Percentiles rank a stretch among this genome's conserved stretches.
These are phyloP conservation scores for Cladophialophora immunda DNA, from an alignment of 2,329 filamentous ascomycete species.

Conservation along the genomic window DNA sequence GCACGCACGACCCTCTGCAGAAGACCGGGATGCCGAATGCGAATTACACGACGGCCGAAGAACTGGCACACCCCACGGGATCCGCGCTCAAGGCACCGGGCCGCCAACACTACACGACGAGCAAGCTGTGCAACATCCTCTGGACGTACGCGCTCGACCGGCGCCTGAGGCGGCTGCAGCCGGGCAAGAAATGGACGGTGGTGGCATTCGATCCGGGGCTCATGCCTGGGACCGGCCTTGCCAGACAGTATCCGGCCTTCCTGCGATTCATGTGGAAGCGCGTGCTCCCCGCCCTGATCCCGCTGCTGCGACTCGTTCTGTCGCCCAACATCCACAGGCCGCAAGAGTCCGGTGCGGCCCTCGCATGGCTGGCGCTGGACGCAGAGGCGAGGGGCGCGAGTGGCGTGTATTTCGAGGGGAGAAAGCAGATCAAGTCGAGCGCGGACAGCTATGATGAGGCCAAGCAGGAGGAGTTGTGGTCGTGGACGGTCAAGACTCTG, in stretches of 20 bases:
- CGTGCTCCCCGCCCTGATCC: constrained; percentile 49
- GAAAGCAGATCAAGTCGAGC: constrained; percentile 52
- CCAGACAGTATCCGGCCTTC: constrained; percentile 45
- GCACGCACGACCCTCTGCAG: constrained; percentile 58
- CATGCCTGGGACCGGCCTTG: constrained; percentile 59
- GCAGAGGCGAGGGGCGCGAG: constrained; percentile 46
- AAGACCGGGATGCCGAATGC: constrained; percentile 55
- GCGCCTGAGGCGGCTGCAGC: constrained; percentile 43
- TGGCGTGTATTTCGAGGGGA: constrained; percentile 57
- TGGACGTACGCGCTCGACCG: constrained; percentile 58
- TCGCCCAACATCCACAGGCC: constrained; percentile 51
- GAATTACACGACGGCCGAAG: constrained; percentile 54
- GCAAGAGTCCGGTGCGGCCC: constrained; percentile 50
- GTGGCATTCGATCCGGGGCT: constrained; percentile 58
- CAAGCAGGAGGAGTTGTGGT: constrained; percentile 61
- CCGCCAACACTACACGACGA: constrained; percentile 53
- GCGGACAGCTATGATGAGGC: constrained; percentile 53
- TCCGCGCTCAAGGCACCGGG: constrained; percentile 45
- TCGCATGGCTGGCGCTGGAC: constrained; percentile 53
- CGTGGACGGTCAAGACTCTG: constrained; percentile 56
- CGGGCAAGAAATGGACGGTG: constrained; percentile 50
- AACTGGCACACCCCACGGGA: constrained; percentile 54
- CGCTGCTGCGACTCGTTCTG: constrained; percentile 48
- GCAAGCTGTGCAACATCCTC: constrained; percentile 59
- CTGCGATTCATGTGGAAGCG: constrained; percentile 47